Evolutionary conservation across 441 rosid genomes (phyloP), one percentile per base, ranked within the genome.

Genomic region (Mallotus japonicus): DNA sequence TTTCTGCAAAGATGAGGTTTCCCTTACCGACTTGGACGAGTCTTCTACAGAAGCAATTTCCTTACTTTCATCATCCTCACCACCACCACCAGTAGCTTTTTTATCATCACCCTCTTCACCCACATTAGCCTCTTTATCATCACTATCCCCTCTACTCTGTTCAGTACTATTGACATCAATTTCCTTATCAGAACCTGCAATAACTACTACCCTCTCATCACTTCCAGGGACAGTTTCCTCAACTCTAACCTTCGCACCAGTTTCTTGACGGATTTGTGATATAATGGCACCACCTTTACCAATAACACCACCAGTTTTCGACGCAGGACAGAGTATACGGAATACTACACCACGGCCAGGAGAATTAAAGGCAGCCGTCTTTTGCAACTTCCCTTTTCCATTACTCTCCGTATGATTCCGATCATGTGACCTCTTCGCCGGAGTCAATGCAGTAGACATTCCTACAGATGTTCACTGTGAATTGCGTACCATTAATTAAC

Each of bases 341-440:
- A 86, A 76, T 69, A 71, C 63, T n/a, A 70, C 56, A 73, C 69
- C 73, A 64, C 71, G 81, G 19, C 58, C 76, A 44, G 75, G 78
- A 5, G 75, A 71, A 80, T 65, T 65, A 42, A 66, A 28, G 32
- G 32, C 32, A 28, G 32, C 71, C 53, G 82, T 71, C 85, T 83
- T 86, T 72, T 85, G 90, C 79, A 67, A 66, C 78, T 87, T 86
- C 16, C 79, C 87, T 70, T 82, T 84, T 49, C 84, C 87, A 80
- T 82, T 82, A 55, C 80, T 20, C 76, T 89, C 96, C 8, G 71
- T 55, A 62, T 54, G 53, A 44, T 53, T 80, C 71, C 67, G 73
- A 62, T 88, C 91, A 78, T 65, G 76, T 4, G 83, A 83, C 73
- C 97, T 83, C 82, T 89, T 91, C 37, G 91, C 77, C 72, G 92